phyloP scores from a whole-genome alignment of 805 yeast species.

The Saccharomycopsis sp. region DNA sequence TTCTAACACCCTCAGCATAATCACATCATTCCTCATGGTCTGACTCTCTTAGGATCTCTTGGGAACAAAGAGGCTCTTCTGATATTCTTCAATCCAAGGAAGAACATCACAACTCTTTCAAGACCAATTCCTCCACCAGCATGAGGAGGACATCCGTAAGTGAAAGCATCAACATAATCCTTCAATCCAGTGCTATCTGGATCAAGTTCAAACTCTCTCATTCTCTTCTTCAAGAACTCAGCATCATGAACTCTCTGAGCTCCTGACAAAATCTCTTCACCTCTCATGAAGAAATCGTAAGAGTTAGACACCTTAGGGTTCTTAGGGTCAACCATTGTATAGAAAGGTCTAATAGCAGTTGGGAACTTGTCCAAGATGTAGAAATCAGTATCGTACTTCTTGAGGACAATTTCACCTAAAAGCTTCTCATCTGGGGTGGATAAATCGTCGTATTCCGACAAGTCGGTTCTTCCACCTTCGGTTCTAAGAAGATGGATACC shows the following conservation, averaged over 20 bases:
- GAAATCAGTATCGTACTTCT: slow-evolving; percentile 94
- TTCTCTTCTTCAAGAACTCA: slow-evolving; percentile 70
- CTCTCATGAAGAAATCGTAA: slow-evolving; percentile 99
- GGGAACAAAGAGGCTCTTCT: slow-evolving; percentile 99
- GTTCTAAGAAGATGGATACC: slow-evolving; percentile 83
- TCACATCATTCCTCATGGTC: slow-evolving; percentile 49
- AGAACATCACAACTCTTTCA: slow-evolving; percentile 98
- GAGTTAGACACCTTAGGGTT: slow-evolving; percentile 94
- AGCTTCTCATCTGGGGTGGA: slow-evolving; percentile 92
- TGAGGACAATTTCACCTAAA: slow-evolving; percentile 86
- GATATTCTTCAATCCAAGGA: slow-evolving; percentile 91
- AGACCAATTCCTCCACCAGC: slow-evolving; percentile 99
- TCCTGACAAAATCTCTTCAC: slow-evolving; percentile 98
- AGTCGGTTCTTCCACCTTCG: slow-evolving; percentile 76
- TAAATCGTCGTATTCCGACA: slow-evolving; percentile 76
- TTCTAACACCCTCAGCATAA: not conserved
- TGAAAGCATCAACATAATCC: slow-evolving; percentile 90
- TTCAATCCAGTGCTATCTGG: slow-evolving; percentile 74
- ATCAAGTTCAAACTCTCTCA: slow-evolving; percentile 76
- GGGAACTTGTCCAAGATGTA: slow-evolving; percentile 98
- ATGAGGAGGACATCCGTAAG: slow-evolving; percentile 96
- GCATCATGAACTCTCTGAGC: slow-evolving; percentile 99
- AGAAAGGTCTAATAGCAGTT: slow-evolving; percentile 92
- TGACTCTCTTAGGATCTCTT: slow-evolving; percentile 92
- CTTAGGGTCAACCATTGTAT: slow-evolving; percentile 97